Conservation (phyloP, 2,329 filamentous ascomycete species). For the Stemphylium vesicarium region DNA sequence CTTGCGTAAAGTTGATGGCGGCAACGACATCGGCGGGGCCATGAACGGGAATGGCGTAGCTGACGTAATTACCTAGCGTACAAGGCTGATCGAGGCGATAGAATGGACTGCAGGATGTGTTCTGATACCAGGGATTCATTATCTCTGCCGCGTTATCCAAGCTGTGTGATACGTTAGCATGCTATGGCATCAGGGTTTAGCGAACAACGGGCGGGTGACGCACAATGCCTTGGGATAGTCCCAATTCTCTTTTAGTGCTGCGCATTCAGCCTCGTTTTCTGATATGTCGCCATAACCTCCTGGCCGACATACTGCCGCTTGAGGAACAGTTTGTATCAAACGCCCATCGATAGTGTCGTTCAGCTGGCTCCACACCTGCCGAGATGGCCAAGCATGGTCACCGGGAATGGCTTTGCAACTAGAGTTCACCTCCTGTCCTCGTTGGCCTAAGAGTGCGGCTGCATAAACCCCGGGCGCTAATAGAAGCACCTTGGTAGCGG, state of each 20-base stretch:
- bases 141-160: constrained; percentile 11
- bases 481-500: no score
- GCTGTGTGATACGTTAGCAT: background rate
- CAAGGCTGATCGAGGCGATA: constrained; percentile 38
- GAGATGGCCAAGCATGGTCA: background rate
- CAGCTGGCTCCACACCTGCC: constrained; percentile 14
- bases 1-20: background rate
- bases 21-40: background rate
- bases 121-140: constrained; percentile 49
- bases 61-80: constrained; percentile 22
- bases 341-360: constrained; percentile 41
- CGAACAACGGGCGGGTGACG: background rate
- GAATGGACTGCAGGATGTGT: constrained; percentile 47
- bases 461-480: no score
- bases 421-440: no score
- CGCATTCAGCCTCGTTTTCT: background rate
- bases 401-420: background rate
- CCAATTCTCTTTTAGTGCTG: constrained; percentile 13
- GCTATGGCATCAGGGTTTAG: background rate
- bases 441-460: no score
- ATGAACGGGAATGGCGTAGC: constrained; percentile 13
- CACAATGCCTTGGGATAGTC: background rate
- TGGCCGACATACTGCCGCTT: constrained; percentile 42
- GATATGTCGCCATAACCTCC: background rate
- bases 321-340: constrained; percentile 33